Conservation (phyloP, 1,139 yeast genomes). For the Scheffersomyces quercinus region DNA sequence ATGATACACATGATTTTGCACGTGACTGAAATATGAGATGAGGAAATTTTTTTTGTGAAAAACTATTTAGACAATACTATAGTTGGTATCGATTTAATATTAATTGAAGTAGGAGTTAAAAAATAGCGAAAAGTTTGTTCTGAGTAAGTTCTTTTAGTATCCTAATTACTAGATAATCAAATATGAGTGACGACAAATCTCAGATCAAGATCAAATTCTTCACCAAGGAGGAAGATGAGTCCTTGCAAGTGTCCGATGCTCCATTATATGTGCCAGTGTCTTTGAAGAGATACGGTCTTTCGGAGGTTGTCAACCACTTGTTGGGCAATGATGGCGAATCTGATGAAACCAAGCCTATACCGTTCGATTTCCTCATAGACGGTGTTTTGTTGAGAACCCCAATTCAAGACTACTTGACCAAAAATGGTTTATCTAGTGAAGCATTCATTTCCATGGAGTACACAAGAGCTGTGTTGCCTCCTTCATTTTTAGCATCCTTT, state of each 20-base stretch:
- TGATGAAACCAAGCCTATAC: constrained; percentile 62
- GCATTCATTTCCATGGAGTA: constrained; percentile 79
- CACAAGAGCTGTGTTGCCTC: constrained; percentile 91
- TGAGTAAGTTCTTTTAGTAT: too few relatives aligned
- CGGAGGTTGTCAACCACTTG: constrained; percentile 92
- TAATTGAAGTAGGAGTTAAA: too few relatives aligned
- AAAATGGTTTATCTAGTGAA: constrained; percentile 82
- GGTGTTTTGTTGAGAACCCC: constrained; percentile 79
- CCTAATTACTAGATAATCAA: too few relatives aligned
- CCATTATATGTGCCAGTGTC: constrained; percentile 86
- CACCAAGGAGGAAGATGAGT: constrained; percentile 81
- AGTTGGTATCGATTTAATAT: too few relatives aligned
- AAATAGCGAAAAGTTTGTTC: too few relatives aligned
- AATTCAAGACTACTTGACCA: constrained; percentile 72
- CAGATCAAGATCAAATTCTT: constrained; percentile 76
- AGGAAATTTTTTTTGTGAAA: constrained; percentile 9
- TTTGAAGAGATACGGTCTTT: constrained; percentile 85
- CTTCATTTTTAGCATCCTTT: constrained; percentile 84
- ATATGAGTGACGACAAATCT: constrained; percentile 32
- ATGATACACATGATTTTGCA: too few relatives aligned
- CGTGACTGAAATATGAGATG: constrained; percentile 6
- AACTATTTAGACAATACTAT: constrained; percentile 3
- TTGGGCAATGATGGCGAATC: constrained; percentile 41
- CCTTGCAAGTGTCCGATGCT: constrained; percentile 72
- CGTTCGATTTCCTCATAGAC: constrained; percentile 89